phyloP scores from a whole-genome alignment of 495 filamentous ascomycete species.

The Aspergillus saccharolyticus region DNA sequence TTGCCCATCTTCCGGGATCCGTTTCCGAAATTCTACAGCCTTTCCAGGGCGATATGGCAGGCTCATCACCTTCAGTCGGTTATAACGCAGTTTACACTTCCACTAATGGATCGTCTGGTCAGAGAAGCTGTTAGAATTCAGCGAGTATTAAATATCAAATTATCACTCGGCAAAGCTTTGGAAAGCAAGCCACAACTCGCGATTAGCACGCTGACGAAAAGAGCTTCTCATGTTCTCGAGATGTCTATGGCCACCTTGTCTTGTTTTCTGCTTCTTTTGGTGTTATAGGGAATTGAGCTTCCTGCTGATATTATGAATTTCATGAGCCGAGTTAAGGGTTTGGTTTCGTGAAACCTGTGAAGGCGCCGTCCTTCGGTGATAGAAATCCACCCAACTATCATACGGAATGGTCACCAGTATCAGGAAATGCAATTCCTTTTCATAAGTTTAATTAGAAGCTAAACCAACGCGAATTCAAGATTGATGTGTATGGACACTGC shows the following conservation, averaged over 20 bases:
- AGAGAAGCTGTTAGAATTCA: constrained; percentile 24
- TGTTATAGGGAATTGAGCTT: too few species aligned
- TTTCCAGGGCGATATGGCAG: constrained; percentile 29
- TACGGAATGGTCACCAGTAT: neutral
- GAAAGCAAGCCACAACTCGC: too few species aligned
- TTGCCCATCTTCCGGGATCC: constrained; percentile 25
- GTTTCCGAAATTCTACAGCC: constrained; percentile 29
- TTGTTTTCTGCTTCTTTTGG: too few species aligned
- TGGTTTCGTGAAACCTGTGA: neutral
- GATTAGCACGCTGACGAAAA: too few species aligned
- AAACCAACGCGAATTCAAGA: neutral
- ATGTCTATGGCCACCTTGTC: too few species aligned
- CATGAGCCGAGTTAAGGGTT: too few species aligned
- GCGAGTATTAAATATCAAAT: too few species aligned
- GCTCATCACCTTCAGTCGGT: constrained; percentile 29
- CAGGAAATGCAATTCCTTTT: too few species aligned
- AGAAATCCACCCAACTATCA: neutral
- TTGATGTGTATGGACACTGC: neutral
- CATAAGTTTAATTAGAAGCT: too few species aligned
- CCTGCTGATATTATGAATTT: neutral
- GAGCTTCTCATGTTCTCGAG: too few species aligned
- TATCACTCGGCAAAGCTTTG: too few species aligned
- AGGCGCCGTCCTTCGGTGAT: neutral
- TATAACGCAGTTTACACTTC: constrained; percentile 32
- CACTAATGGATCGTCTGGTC: constrained; percentile 25